Conservation (phyloP, 495 filamentous ascomycete species). For the Patellaria atrata region DNA sequence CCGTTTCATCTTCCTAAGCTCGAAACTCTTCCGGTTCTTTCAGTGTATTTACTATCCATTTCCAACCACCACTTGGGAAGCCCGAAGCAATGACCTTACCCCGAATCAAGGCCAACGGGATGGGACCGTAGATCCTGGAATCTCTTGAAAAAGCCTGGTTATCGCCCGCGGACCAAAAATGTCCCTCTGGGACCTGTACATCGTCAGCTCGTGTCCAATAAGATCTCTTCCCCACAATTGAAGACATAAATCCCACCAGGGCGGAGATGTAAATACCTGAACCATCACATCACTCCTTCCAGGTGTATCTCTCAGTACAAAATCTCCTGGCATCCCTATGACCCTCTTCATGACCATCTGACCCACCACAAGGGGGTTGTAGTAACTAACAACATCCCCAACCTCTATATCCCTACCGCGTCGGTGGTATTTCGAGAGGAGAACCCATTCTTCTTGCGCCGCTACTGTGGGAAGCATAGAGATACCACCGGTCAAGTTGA, state of each 20-base stretch:
- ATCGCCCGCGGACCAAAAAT: constrained; percentile 80
- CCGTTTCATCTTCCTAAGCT: too few relatives aligned
- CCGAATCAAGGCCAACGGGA: constrained; percentile 69
- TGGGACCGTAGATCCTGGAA: constrained; percentile 69
- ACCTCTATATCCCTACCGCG: constrained; percentile 55
- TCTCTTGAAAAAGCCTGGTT: constrained; percentile 73
- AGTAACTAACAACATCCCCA: constrained; percentile 70
- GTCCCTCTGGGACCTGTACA: constrained; percentile 66
- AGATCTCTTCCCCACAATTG: neutral
- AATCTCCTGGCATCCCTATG: constrained; percentile 78
- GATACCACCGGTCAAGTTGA: constrained; percentile 14
- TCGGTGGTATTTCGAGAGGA: constrained; percentile 44
- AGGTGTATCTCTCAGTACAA: constrained; percentile 58
- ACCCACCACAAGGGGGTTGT: constrained; percentile 45
- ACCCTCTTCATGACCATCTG: constrained; percentile 57
- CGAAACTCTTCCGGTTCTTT: too few relatives aligned
- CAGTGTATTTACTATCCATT: too few relatives aligned
- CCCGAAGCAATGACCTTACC: constrained; percentile 75
- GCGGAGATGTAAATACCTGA: neutral
- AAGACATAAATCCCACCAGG: neutral
- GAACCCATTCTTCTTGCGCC: constrained; percentile 10
- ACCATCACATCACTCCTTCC: constrained; percentile 17
- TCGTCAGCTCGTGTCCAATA: constrained; percentile 2
- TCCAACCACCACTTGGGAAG: too few relatives aligned
- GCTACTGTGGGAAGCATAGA: constrained; percentile 26